A percentile compares a stretch with the other conserved stretches of the same genome.
phyloP scores from a whole-genome alignment of 768 basidiomycete genomes.

The Leccinum rimulosum region DNA sequence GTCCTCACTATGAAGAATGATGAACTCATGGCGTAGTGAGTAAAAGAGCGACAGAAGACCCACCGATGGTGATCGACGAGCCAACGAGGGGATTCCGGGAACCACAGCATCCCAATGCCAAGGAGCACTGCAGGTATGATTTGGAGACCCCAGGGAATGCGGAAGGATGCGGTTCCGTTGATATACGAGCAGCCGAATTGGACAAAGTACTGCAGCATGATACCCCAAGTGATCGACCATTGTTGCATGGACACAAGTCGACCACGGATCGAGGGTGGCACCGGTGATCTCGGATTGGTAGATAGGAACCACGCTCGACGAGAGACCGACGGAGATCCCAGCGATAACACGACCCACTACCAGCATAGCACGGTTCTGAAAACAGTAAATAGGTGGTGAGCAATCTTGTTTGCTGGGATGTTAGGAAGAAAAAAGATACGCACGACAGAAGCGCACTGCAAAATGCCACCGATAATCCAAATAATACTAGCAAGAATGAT shows the following conservation, averaged over 20 bases:
- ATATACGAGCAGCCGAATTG: constrained; percentile 72
- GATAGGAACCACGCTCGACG: constrained; percentile 66
- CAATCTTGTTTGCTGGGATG: neutral
- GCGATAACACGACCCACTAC: constrained; percentile 67
- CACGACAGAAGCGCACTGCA: constrained; percentile 62
- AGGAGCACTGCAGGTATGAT: constrained; percentile 75
- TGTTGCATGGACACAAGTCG: constrained; percentile 76
- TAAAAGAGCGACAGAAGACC: neutral
- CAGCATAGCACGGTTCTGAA: constrained; percentile 70
- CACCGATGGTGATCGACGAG: constrained; percentile 61
- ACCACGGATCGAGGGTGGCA: constrained; percentile 62
- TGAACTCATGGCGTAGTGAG: neutral
- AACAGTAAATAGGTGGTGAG: neutral
- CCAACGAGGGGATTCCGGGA: constrained; percentile 74
- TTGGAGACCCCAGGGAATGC: constrained; percentile 79
- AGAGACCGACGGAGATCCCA: constrained; percentile 64
- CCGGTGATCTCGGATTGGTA: constrained; percentile 74
- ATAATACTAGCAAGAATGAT: constrained; percentile 65
- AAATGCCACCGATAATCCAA: constrained; percentile 69
- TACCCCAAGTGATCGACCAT: constrained; percentile 81
- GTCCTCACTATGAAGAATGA: constrained; percentile 26
- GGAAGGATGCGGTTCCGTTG: constrained; percentile 67
- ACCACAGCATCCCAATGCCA: constrained; percentile 60
- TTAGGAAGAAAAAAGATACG: constrained; percentile 9
- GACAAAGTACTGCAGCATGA: constrained; percentile 72